Conservation (phyloP, 2,329 filamentous ascomycete species). For the Keithomyces neogunnii region DNA sequence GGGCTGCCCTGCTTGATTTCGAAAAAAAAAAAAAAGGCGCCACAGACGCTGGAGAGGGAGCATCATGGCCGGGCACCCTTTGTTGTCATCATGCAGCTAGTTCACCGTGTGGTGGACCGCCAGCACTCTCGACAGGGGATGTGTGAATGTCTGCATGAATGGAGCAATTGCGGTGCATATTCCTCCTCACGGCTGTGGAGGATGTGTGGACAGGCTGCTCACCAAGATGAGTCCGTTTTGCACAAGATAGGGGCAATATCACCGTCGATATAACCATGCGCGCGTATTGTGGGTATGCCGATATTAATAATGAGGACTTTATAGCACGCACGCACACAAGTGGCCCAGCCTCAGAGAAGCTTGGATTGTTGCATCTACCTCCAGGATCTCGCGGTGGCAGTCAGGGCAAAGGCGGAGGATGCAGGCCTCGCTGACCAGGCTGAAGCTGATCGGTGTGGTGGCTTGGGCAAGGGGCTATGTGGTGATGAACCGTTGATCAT, state of each 20-base stretch:
- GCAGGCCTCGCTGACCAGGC: neutral
- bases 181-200: neutral
- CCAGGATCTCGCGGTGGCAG: neutral
- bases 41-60: neutral
- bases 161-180: neutral
- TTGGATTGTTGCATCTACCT: neutral
- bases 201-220: too few relatives aligned
- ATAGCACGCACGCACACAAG: too few relatives aligned
- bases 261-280: neutral
- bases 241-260: neutral
- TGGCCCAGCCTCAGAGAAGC: neutral
- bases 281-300: neutral
- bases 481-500: slow-evolving; percentile 11
- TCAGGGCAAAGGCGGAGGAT: neutral
- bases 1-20: neutral
- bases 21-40: neutral
- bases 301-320: neutral
- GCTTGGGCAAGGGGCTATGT: slow-evolving; percentile 7
- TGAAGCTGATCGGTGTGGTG: slow-evolving; percentile 1
- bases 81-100: neutral
- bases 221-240: neutral
- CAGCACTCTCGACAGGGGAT: neutral
- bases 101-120: neutral
- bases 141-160: neutral
- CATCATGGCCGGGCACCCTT: neutral